These are phyloP conservation scores for Heliamphora pulchella DNA, from an alignment of 179 eudicot species.

Conservation along the genomic window DNA sequence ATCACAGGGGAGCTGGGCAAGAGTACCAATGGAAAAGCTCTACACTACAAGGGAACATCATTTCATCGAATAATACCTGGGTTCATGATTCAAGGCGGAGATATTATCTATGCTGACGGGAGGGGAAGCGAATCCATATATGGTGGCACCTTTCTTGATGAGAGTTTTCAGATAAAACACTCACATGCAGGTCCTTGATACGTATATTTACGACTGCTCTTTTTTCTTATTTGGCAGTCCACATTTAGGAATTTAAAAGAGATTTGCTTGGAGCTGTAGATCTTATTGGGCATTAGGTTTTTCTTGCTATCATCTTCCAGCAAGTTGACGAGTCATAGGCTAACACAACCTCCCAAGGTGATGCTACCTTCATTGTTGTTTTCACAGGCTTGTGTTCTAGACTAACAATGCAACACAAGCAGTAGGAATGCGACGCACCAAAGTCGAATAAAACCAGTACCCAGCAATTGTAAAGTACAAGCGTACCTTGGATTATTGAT, in stretches of 20 bases:
- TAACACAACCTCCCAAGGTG: too few species aligned
- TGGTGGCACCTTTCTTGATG: conserved; percentile 77
- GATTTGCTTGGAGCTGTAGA: background rate
- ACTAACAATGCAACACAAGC: too few species aligned
- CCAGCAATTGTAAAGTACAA: too few species aligned
- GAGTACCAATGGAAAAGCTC: conserved; percentile 54
- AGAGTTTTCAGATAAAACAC: conserved; percentile 77
- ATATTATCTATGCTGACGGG: conserved; percentile 71
- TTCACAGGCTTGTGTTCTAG: too few species aligned
- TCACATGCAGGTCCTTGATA: conserved; percentile 62
- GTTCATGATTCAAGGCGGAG: conserved; percentile 99
- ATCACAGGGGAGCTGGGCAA: conserved; percentile 69
- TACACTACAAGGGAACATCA: conserved; percentile 85
- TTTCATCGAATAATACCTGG: conserved; percentile 97
- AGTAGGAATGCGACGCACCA: too few species aligned
- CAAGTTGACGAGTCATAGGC: too few species aligned
- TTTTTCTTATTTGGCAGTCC: background rate
- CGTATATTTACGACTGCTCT: background rate
- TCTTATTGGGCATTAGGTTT: background rate
- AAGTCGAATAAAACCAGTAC: too few species aligned
- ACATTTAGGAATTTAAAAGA: background rate
- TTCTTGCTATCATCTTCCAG: background rate
- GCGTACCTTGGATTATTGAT: too few species aligned
- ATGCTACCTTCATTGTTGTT: too few species aligned
- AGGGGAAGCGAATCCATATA: conserved; percentile 79